Evolutionary conservation across 1,284 basidiomycete genomes (phyloP).

Genomic region (Leccinum subrobustum): DNA sequence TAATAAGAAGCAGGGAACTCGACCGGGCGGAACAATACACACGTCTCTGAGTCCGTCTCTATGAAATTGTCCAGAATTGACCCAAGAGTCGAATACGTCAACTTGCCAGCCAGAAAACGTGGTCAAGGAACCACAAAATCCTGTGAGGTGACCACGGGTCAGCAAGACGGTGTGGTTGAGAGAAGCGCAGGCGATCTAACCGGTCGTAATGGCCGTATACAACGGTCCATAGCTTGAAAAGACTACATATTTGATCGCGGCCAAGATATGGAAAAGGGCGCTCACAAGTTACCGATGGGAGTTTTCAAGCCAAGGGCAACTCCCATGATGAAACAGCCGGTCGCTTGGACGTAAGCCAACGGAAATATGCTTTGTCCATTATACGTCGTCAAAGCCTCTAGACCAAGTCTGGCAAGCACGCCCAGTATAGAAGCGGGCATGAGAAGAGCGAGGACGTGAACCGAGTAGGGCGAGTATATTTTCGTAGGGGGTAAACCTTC

Average conservation of each 20-base stretch:
- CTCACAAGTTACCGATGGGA: conserved; percentile 74
- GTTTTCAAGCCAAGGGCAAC: conserved; percentile 67
- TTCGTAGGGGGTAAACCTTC: conserved; percentile 45
- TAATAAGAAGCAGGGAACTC: conserved; percentile 5
- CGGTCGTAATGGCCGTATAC: conserved; percentile 88
- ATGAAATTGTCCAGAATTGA: conserved; percentile 59
- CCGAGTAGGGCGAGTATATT: conserved; percentile 57
- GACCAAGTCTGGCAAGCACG: conserved; percentile 73
- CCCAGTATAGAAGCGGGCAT: conserved; percentile 79
- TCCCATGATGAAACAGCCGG: conserved; percentile 94
- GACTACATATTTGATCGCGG: conserved; percentile 10
- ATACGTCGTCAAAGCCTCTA: conserved; percentile 71
- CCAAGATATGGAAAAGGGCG: conserved; percentile 17
- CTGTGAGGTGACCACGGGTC: conserved; percentile 39
- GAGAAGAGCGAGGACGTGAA: conserved; percentile 67
- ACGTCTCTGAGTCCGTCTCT: conserved; percentile 80
- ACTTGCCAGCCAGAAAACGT: conserved; percentile 97
- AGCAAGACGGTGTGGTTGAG: conserved; percentile 4
- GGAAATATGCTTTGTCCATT: conserved; percentile 78
- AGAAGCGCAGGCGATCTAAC: conserved; percentile 38
- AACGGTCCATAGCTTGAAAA: conserved; percentile 76
- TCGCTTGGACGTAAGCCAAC: conserved; percentile 83
- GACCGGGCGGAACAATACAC: conserved; percentile 30
- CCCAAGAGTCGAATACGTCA: conserved; percentile 85
- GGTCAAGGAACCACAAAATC: conserved; percentile 94